Base-by-base conservation (phyloP, 345 rosid species). In the Stellera chamaejasme region DNA sequence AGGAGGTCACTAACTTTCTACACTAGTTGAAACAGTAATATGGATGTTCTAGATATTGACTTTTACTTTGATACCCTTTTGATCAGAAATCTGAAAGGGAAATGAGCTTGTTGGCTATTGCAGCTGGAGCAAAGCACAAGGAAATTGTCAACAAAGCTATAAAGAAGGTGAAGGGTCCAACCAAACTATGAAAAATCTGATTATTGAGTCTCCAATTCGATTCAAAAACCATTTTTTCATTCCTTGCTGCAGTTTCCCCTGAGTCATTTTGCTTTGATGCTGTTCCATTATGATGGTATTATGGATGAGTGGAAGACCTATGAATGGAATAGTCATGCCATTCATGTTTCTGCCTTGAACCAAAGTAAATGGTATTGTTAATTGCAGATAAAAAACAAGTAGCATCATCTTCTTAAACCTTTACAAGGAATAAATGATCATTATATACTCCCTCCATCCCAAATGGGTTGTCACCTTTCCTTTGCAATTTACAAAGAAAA, bases 241-340 rank as follows among this genome's bases (percentile, higher is more conserved):
- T 48, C 56, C 42, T 27, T 27, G 52, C 46, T 78, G 69, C 87
- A 92, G 98, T 92, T 92, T 68, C 68, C 72, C 46, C 57, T 75
- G 43, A 73, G 76, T 62, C 75, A 79, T 48, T 88, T 88, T 19
- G 76, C 57, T 1, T 74, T 88, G 41, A 86, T 92, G 88, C 87
- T 92, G 66, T 92, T 92, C 77, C 98, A 92, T 67, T 92, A 92
- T 19, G 98, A 92, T 61, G 96, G 93, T 52, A 28, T 64, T 14
- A 82, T 82, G n/a, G 90, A 92, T 32, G 85, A 74, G 2, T 92
- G 98, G 98, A 86, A 72, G 59, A 66, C 68, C 6, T 81, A 72
- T 50, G 69, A 72, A 47, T 92, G 97, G 98, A 71, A 60, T 56
- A 45, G 70, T 54, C 66, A 42, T 8, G 86, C 84, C 19, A 71